Base-by-base conservation (phyloP, 139 green algal genomes). In the Zygnema circumcarinatum region DNA sequence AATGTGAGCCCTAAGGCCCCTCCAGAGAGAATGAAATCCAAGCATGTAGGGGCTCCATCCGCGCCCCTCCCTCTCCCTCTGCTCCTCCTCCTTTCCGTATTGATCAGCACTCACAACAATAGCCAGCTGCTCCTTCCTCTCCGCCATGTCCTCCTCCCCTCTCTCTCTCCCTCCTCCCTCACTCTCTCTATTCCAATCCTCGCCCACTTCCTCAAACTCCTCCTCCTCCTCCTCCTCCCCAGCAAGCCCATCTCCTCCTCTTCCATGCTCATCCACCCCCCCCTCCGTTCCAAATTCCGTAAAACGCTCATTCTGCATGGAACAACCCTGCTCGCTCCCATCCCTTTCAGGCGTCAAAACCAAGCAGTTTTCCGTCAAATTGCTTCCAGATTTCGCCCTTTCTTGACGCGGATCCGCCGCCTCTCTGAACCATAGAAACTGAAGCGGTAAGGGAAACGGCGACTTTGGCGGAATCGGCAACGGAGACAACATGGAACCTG, bases 11-110 rank as follows among this genome's bases (percentile, higher is more conserved):
- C 76, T 54, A 33, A 84, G n/a, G 32, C 76, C 76, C 0, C 76
- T 54, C 76, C 76, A 84, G 1, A 84, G 36, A 2, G 76, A 62
- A 36, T 74, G 39, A 2, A 84, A 84, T 62, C 76, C 76, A 32
- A n/a, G 76, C 76, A 84, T 84, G 40, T 84, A 31, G 16, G 41
- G 21, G 20, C 36, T 56, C 76, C 38, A 62, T 20, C 38, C 39
- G 47, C 76, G 67, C 16, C 29, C 22, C 7, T 62, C 76, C 76
- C 39, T 62, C 76, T 36, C 76, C 7, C 69, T 78, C 11, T 41
- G 3, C 35, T 78, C 69, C 69, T 41, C 16, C 47, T 62, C 47
- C 47, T 7, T 62, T 62, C 47, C 47, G 47, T 62, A 25, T 62
- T 62, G n/a, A n/a, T n/a, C n/a, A n/a, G n/a, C n/a, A n/a, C 47